Percentiles rank a stretch among this genome's conserved stretches.
Evolutionary conservation across 1,139 yeast genomes (phyloP).

Genomic region (Spathaspora sp.): DNA sequence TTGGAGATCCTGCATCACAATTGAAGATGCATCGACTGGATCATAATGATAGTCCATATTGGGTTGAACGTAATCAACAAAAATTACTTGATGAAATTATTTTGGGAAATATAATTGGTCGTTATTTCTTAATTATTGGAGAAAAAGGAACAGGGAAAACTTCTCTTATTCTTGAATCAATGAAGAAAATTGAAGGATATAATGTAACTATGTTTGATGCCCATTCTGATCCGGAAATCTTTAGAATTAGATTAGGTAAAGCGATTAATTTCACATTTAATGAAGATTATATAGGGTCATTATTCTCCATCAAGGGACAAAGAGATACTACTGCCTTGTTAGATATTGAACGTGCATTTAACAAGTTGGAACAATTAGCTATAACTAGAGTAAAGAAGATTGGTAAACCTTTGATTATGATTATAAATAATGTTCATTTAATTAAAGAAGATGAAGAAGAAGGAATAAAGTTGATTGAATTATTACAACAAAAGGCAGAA

Average conservation of each 20-base stretch:
- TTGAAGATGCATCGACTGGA: constrained; percentile 45
- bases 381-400: constrained; percentile 39
- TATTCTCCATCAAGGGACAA: constrained; percentile 83
- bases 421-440: constrained; percentile 74
- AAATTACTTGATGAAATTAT: constrained; percentile 62
- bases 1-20: constrained; percentile 67
- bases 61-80: constrained; percentile 77
- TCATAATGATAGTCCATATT: constrained; percentile 31
- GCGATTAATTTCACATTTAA: constrained; percentile 73
- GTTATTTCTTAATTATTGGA: constrained; percentile 73
- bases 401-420: constrained; percentile 60
- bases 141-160: constrained; percentile 90
- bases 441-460: constrained; percentile 72
- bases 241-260: constrained; percentile 71
- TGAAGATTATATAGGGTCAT: constrained; percentile 81
- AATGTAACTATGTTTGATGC: constrained; percentile 78
- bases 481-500: constrained; percentile 83
- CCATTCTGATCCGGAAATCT: constrained; percentile 83
- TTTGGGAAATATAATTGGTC: constrained; percentile 59
- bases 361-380: constrained; percentile 74
- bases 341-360: constrained; percentile 81
- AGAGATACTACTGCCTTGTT: constrained; percentile 80
- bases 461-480: constrained; percentile 69
- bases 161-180: constrained; percentile 67
- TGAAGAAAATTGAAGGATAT: constrained; percentile 61